Percentiles rank a stretch among this genome's conserved stretches.
phyloP scores from a whole-genome alignment of 306 rosid species.

The Vachellia pachyceras region DNA sequence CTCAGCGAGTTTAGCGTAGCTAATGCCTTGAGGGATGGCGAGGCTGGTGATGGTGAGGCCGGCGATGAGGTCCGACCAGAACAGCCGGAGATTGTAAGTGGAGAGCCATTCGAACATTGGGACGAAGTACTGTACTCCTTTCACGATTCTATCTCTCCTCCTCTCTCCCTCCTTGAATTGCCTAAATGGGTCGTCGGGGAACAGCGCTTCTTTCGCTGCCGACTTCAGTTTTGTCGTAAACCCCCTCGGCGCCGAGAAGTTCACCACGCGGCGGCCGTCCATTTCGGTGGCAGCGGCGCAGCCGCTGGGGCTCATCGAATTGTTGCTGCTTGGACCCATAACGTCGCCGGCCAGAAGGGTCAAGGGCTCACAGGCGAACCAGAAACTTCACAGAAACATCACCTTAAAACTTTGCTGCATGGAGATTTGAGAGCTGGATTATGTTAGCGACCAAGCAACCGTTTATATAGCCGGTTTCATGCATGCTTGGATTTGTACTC shows the following conservation, averaged over 20 bases:
- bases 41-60: constrained; percentile 73
- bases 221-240: too few species aligned
- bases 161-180: constrained; percentile 25
- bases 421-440: background rate
- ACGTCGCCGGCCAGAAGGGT: background rate
- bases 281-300: background rate
- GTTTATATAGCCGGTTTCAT: background rate
- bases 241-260: constrained; percentile 43
- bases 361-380: background rate
- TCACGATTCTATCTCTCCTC: constrained; percentile 12
- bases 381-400: background rate
- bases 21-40: constrained; percentile 47
- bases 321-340: background rate
- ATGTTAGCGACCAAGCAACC: background rate
- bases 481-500: too few species aligned
- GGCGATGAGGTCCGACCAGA: constrained; percentile 60
- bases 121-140: constrained; percentile 49
- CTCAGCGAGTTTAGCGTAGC: constrained; percentile 53
- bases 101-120: constrained; percentile 72
- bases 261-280: constrained; percentile 36
- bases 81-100: constrained; percentile 39
- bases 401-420: too few species aligned
- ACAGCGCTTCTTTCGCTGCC: too few species aligned
- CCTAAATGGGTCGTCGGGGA: too few species aligned
- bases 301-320: background rate